Base-by-base conservation (phyloP, 352 stramenopile genomes). In the Elongisporangium undulatum region DNA sequence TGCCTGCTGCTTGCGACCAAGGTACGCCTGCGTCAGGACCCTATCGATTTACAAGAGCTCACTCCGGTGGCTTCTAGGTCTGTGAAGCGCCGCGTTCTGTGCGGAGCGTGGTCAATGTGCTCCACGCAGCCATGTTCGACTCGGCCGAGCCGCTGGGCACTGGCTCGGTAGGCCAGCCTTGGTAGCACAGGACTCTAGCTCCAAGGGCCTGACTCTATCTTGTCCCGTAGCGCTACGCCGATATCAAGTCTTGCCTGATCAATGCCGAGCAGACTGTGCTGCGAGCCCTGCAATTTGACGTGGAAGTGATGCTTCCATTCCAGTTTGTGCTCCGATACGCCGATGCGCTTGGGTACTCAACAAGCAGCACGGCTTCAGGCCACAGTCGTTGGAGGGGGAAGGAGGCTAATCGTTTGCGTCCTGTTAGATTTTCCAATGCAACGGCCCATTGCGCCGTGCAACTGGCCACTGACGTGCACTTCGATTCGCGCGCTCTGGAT, bases 201-300 rank as follows among this genome's bases (percentile, higher is more conserved):
- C 67, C 67, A 58, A 68, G 63, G 48, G 51, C 55, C 62, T 62
- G 52, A 15, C n/a, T n/a, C n/a, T n/a, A n/a, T 6, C 21, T 15
- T 26, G 10, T 13, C 10, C 38, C 5, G 48, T 51, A 85, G 72
- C 58, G 66, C 21, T 85, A 81, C 55, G 24, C 63, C 0, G 69
- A 75, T 56, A 59, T 85, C 39, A 85, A 85, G 68, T 64, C 65
- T 53, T 58, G 62, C 21, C 52, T 85, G 45, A 72, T 85, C 60
- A 81, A 82, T 53, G 75, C 72, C 20, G 75, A 85, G 61, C 75
- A 85, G 55, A 77, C 68, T 20, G 71, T 80, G 24, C 66, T 85
- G 23, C 70, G 75, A 17, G 75, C 67, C 49, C 68, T 85, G 22
- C 58, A 57, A 12, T 85, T 85, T 62, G 70, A 85, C 49, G 63